Conservation (phyloP, 2,329 filamentous ascomycete species). For the Aspergillus fumigatus region DNA sequence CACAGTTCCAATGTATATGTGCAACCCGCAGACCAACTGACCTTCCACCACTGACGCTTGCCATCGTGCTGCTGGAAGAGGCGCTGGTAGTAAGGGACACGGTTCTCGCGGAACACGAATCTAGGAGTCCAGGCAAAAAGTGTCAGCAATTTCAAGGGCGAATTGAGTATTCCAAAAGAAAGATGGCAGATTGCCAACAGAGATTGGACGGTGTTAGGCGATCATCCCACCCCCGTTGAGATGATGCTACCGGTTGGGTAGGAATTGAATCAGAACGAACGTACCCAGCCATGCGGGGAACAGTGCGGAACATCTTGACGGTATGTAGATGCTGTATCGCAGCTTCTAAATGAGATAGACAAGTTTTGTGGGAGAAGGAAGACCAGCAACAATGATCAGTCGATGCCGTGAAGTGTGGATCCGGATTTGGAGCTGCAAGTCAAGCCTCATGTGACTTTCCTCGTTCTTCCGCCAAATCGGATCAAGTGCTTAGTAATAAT, state of each 20-base stretch:
- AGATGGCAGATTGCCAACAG: slow-evolving; percentile 12
- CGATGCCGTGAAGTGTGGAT: slow-evolving; percentile 27
- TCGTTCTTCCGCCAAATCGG: slow-evolving; percentile 28
- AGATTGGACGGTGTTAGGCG: background rate
- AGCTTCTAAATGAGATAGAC: slow-evolving; percentile 18
- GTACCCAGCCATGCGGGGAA: slow-evolving; percentile 42
- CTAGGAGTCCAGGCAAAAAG: slow-evolving; percentile 23
- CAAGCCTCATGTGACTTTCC: slow-evolving; percentile 27
- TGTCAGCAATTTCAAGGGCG: slow-evolving; percentile 15
- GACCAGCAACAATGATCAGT: slow-evolving; percentile 18
- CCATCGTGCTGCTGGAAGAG: slow-evolving; percentile 64
- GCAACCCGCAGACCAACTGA: slow-evolving; percentile 38
- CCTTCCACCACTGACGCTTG: slow-evolving; percentile 64
- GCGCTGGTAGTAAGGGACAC: slow-evolving; percentile 63
- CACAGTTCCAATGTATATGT: slow-evolving; percentile 1
- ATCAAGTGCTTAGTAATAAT: slow-evolving; percentile 19
- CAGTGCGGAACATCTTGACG: slow-evolving; percentile 41
- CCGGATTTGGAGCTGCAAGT: slow-evolving; percentile 17
- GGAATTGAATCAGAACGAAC: slow-evolving; percentile 19
- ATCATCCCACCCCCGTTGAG: background rate
- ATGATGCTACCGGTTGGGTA: slow-evolving; percentile 9
- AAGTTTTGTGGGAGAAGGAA: slow-evolving; percentile 24
- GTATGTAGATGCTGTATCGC: slow-evolving; percentile 21
- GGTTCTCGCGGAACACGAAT: slow-evolving; percentile 61
- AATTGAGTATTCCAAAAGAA: slow-evolving; percentile 3